Base-by-base conservation (phyloP, 1,284 basidiomycete species). In the Takashimella koratensis region DNA sequence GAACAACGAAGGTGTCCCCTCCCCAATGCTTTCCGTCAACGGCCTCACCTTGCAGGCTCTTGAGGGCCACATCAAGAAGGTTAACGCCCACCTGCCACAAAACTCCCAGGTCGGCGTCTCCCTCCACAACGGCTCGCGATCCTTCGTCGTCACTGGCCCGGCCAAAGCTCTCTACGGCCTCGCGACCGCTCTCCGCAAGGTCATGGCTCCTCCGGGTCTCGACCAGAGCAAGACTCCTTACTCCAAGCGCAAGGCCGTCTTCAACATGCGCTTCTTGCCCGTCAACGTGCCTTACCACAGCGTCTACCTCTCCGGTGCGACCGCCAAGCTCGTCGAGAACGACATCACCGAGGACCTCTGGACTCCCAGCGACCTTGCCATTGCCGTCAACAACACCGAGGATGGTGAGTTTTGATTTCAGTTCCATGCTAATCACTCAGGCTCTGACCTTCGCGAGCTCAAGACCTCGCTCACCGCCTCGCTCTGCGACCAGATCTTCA, bases 281-380 rank as follows among this genome's bases (percentile, higher is more conserved):
- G 88, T 98, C 67, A 88, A 86, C 59, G 94, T 94, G 0, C 96
- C 95, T 1, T 98, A 93, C 78, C 95, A 98, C 80, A 94, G 90
- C 71, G 78, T 80, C 39, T 96, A 97, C 76, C 80, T 98, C 50
- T 68, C 73, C n/a, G 85, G 83, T 40, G 86, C 85, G 3, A 86
- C 90, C 4, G 83, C 90, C 53, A 87, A 85, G 71, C 77, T 95
- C 53, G 75, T 87, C 41, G 73, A 82, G 42, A 62, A 86, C 82
- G 94, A 97, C 77, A 77, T 95, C 47, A 79, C 77, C 11, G 85
- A 82, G 1, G 82, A 89, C 68, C 74, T 94, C 40, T 98, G 92
- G 90, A 74, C 79, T n/a, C 67, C 83, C 1, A 76, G 80, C 25
- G 87, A 91, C 45, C 79, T 98, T 47, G 81, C 80, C 41, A 88